A percentile compares a stretch with the other conserved stretches of the same genome.
phyloP scores from a whole-genome alignment of 2,329 filamentous ascomycete genomes.

The Botryosphaeria dothidea region DNA sequence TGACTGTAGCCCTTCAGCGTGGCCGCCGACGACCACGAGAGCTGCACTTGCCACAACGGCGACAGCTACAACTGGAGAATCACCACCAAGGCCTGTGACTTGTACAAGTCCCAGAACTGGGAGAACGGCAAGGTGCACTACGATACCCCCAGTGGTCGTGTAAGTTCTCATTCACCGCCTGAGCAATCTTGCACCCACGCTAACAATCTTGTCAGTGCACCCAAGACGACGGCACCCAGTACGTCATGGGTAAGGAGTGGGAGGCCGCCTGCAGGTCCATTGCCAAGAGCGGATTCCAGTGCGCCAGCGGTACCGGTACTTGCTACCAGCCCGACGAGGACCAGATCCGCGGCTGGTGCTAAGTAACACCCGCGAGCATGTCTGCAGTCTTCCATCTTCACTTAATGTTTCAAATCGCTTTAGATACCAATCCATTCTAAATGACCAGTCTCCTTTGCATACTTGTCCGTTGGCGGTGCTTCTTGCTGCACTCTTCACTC shows the following conservation, averaged over 20 bases:
- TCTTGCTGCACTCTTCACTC: no score
- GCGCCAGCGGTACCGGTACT: not conserved
- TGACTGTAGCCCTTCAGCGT: not conserved
- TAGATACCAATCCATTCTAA: not conserved
- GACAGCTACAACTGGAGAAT: slow-evolving; percentile 9
- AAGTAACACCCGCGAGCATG: no score
- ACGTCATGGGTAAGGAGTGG: not conserved
- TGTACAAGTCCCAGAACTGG: not conserved
- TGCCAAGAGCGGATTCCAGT: not conserved
- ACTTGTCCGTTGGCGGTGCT: no score
- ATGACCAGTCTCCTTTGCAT: no score
- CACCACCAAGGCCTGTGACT: not conserved
- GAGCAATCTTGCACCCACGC: not conserved
- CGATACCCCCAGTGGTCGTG: not conserved
- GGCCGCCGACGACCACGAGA: not conserved
- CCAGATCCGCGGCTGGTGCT: slow-evolving; percentile 1
- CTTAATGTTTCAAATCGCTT: not conserved
- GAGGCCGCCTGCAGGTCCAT: not conserved
- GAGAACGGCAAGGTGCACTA: not conserved
- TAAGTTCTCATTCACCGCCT: not conserved
- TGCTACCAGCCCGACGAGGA: not conserved
- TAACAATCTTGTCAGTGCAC: not conserved
- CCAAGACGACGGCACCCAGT: not conserved
- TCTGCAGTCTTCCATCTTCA: not conserved
- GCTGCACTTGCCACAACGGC: slow-evolving; percentile 3